These are phyloP conservation scores for Penicillium atrosanguineum DNA, from an alignment of 495 filamentous ascomycete species.

Conservation along the genomic window DNA sequence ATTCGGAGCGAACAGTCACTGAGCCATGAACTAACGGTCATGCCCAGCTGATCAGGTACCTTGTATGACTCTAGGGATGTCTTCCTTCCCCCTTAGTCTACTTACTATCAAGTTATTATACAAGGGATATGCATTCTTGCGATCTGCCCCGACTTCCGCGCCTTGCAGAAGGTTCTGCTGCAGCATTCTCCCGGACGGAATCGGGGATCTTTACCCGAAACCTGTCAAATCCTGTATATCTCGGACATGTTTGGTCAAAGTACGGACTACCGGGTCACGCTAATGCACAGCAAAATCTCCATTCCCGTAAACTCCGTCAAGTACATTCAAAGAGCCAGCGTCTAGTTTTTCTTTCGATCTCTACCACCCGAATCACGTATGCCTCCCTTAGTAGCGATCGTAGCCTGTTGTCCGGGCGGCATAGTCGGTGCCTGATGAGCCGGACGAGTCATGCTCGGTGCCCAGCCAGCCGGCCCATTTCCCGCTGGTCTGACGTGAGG, in stretches of 20 bases:
- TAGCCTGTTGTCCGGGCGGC: constrained; percentile 29
- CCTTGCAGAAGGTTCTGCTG: constrained; percentile 13
- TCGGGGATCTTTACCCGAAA: constrained; percentile 13
- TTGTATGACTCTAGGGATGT: not conserved
- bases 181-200: constrained; percentile 16
- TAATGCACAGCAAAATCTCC: not conserved
- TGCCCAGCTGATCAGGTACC: not conserved
- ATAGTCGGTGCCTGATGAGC: constrained; percentile 32
- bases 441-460: constrained; percentile 25
- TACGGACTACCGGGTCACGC: not conserved
- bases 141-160: constrained; percentile 20
- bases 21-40: not conserved
- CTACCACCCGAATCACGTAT: not conserved
- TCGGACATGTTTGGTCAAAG: not conserved
- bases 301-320: not conserved
- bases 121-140: constrained; percentile 19
- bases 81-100: not conserved
- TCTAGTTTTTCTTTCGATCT: constrained; percentile 1
- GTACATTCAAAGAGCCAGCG: not conserved
- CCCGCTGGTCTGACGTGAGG: constrained; percentile 23
- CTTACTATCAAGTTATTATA: not conserved
- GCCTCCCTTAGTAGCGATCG: constrained; percentile 19
- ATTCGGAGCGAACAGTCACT: not conserved
- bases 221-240: constrained; percentile 3
- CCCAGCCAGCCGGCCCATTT: constrained; percentile 42